Percentiles rank a stretch among this genome's conserved stretches.
Conservation (phyloP, 2,329 filamentous ascomycete species). For the Bipolaris victoriae region DNA sequence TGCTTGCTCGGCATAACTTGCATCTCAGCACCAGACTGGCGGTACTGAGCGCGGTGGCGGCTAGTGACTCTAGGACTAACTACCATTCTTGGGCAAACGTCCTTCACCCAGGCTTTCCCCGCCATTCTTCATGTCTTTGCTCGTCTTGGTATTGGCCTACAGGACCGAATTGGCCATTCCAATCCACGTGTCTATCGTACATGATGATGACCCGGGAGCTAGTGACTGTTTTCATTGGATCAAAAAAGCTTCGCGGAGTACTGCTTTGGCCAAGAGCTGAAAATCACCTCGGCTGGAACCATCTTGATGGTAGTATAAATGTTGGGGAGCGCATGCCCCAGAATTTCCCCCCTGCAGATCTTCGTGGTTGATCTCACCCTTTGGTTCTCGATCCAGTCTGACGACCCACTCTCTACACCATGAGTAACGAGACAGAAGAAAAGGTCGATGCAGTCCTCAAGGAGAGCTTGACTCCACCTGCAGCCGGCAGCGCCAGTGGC, state of each 20-base stretch:
- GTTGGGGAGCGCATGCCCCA: background rate
- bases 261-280: background rate
- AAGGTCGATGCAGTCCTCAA: constrained; percentile 15
- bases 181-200: background rate
- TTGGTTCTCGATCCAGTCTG: constrained; percentile 1
- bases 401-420: constrained; percentile 1
- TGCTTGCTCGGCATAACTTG: constrained; percentile 10
- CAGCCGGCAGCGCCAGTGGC: background rate
- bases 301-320: background rate
- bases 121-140: background rate
- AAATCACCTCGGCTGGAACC: background rate
- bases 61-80: background rate
- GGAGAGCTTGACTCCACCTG: constrained; percentile 14
- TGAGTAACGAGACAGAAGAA: constrained; percentile 23
- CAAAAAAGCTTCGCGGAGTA: background rate
- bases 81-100: background rate
- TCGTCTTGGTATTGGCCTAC: constrained; percentile 3
- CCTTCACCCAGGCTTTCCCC: constrained; percentile 1
- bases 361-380: background rate
- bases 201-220: background rate
- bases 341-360: constrained; percentile 3
- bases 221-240: background rate
- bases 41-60: background rate
- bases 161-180: background rate
- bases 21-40: background rate